phyloP scores from a whole-genome alignment of 1,284 basidiomycete species.

The Rhodotorula sp. region DNA sequence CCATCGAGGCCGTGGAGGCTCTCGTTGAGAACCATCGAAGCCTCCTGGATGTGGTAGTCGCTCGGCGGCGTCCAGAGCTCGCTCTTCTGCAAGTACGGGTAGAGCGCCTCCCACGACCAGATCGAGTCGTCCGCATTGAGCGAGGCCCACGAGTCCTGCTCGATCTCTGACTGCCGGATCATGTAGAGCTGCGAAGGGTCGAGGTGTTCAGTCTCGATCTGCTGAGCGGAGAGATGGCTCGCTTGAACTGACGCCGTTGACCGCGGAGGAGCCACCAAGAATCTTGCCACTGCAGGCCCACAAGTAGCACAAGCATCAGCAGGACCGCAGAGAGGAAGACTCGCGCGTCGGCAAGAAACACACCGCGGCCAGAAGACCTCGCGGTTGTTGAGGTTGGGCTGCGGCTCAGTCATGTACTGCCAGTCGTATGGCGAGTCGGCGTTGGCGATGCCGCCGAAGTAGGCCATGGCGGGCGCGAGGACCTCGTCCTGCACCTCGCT shows the following conservation, averaged over 20 bases:
- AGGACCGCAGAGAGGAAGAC: background rate
- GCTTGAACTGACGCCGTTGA: conserved; percentile 35
- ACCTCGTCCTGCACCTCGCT: conserved; percentile 43
- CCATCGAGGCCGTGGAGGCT: conserved; percentile 56
- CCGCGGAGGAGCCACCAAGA: conserved; percentile 41
- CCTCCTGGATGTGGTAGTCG: conserved; percentile 44
- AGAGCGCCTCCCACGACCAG: conserved; percentile 63
- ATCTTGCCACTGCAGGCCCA: conserved; percentile 38
- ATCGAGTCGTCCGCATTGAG: conserved; percentile 40
- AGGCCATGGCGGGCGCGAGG: conserved; percentile 30
- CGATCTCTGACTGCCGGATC: conserved; percentile 49
- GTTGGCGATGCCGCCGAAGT: conserved; percentile 31
- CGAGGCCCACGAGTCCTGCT: conserved; percentile 55
- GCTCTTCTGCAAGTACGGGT: conserved; percentile 57
- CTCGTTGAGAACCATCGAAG: conserved; percentile 52
- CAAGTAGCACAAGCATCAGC: too few relatives aligned
- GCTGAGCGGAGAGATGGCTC: conserved; percentile 47
- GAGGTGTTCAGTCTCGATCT: conserved; percentile 41
- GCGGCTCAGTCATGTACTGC: conserved; percentile 61
- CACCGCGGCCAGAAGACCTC: conserved; percentile 42
- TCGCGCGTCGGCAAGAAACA: conserved; percentile 27
- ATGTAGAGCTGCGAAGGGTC: conserved; percentile 60
- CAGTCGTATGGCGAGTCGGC: conserved; percentile 59
- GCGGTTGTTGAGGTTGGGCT: conserved; percentile 54
- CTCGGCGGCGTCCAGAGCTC: conserved; percentile 56